A percentile compares a stretch with the other conserved stretches of the same genome.
These are phyloP conservation scores for Mrakia hoshinonis DNA, from an alignment of 768 basidiomycete species.

Conservation along the genomic window DNA sequence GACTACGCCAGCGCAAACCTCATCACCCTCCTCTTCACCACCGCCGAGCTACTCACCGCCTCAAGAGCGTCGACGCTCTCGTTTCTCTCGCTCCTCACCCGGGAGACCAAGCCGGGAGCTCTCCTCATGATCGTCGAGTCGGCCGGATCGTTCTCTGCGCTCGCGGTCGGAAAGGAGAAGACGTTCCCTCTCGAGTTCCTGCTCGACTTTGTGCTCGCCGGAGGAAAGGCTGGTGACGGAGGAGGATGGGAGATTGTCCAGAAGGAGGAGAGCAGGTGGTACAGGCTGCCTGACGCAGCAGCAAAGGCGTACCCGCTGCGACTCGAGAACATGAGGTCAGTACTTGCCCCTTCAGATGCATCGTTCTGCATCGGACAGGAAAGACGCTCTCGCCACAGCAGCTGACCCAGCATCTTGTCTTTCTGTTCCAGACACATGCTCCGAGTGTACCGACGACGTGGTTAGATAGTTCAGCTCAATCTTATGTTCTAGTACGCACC, in stretches of 20 bases:
- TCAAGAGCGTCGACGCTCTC: constrained; percentile 19
- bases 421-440: constrained; percentile 27
- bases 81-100: constrained; percentile 25
- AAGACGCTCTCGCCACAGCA: no score
- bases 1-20: constrained; percentile 21
- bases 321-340: constrained; percentile 30
- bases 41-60: constrained; percentile 25
- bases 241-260: constrained; percentile 30
- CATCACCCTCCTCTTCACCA: constrained; percentile 31
- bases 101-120: constrained; percentile 14
- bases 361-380: no score
- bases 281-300: constrained; percentile 22
- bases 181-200: constrained; percentile 29
- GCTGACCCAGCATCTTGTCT: neutral
- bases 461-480: neutral
- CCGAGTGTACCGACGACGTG: constrained; percentile 22
- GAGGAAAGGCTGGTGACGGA: constrained; percentile 17
- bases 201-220: constrained; percentile 28
- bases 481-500: neutral
- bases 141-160: constrained; percentile 28
- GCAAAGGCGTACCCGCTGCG: constrained; percentile 25
- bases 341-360: neutral
- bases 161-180: constrained; percentile 27
- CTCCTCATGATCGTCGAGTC: constrained; percentile 28
- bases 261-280: constrained; percentile 30